Evolutionary conservation across 2,329 filamentous ascomycete genomes (phyloP).

Genomic region (Rhinocladiella mackenziei): DNA sequence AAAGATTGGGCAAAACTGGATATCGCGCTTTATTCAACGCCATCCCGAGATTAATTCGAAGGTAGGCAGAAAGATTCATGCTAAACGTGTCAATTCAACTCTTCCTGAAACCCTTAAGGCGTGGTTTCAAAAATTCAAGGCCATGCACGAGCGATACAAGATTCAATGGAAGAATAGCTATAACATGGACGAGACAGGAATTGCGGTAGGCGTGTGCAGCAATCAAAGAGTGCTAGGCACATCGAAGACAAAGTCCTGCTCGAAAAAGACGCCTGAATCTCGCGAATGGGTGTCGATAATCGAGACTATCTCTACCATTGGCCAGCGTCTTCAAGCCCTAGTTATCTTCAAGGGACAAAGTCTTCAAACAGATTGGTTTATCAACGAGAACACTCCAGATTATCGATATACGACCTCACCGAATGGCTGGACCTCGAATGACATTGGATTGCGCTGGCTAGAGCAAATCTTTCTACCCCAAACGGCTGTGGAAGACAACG

Average conservation of each 20-base stretch:
- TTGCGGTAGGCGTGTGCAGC: constrained; percentile 10
- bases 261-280: constrained; percentile 10
- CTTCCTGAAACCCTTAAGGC: constrained; percentile 14
- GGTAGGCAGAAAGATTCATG: constrained; percentile 20
- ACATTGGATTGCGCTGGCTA: no score
- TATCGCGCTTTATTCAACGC: constrained; percentile 23
- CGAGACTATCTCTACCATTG: constrained; percentile 21
- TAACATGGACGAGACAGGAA: constrained; percentile 23
- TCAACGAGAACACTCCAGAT: constrained; percentile 7
- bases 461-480: no score
- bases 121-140: constrained; percentile 5
- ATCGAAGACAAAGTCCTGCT: no score
- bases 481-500: no score
- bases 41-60: constrained; percentile 24
- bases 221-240: constrained; percentile 16
- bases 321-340: constrained; percentile 11
- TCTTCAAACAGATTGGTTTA: constrained; percentile 26
- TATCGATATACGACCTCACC: no score
- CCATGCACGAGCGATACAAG: constrained; percentile 3
- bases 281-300: constrained; percentile 24
- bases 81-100: constrained; percentile 21
- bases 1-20: constrained; percentile 23
- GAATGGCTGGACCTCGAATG: no score
- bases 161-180: constrained; percentile 26
- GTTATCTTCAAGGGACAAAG: constrained; percentile 28